A percentile compares a stretch with the other conserved stretches of the same genome.
Conservation (phyloP, 768 basidiomycete species). For the Clitopilus passeckerianus region DNA sequence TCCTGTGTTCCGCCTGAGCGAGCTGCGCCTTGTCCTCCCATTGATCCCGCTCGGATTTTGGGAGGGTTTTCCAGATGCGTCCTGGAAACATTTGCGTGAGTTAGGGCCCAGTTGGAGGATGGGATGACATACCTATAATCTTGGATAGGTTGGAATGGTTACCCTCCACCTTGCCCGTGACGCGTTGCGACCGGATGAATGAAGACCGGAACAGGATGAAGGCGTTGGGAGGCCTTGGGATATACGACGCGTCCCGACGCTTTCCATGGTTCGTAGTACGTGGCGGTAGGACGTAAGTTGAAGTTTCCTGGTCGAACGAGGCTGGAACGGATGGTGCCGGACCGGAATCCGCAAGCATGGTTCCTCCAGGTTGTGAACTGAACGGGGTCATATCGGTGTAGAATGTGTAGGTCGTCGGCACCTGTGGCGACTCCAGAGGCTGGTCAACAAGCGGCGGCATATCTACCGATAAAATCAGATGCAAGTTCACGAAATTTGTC, state of each 20-base stretch:
- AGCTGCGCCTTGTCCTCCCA: slow-evolving; percentile 75
- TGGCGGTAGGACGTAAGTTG: slow-evolving; percentile 21
- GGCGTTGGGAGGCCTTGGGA: slow-evolving; percentile 81
- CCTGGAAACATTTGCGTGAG: neutral
- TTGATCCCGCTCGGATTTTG: slow-evolving; percentile 58
- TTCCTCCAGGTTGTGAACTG: slow-evolving; percentile 11
- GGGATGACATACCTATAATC: slow-evolving; percentile 58
- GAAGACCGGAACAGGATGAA: slow-evolving; percentile 82
- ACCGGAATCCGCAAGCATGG: slow-evolving; percentile 11
- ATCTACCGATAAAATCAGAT: slow-evolving; percentile 25
- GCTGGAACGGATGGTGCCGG: slow-evolving; percentile 1
- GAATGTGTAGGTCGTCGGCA: slow-evolving; percentile 59
- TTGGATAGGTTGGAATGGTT: slow-evolving; percentile 78
- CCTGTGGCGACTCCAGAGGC: slow-evolving; percentile 47
- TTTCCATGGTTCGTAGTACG: slow-evolving; percentile 48
- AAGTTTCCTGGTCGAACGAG: slow-evolving; percentile 11
- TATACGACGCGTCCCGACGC: slow-evolving; percentile 67
- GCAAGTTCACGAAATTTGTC: slow-evolving; percentile 5
- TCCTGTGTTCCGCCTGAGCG: slow-evolving; percentile 71
- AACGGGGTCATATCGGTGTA: slow-evolving; percentile 47
- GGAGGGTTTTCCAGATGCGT: slow-evolving; percentile 63
- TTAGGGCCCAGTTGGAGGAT: slow-evolving; percentile 2
- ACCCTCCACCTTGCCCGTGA: slow-evolving; percentile 73
- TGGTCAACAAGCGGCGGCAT: slow-evolving; percentile 52
- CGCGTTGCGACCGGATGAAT: slow-evolving; percentile 70